Conservation (phyloP, 23 red algal genomes). For the Cyanidium caldarium region DNA sequence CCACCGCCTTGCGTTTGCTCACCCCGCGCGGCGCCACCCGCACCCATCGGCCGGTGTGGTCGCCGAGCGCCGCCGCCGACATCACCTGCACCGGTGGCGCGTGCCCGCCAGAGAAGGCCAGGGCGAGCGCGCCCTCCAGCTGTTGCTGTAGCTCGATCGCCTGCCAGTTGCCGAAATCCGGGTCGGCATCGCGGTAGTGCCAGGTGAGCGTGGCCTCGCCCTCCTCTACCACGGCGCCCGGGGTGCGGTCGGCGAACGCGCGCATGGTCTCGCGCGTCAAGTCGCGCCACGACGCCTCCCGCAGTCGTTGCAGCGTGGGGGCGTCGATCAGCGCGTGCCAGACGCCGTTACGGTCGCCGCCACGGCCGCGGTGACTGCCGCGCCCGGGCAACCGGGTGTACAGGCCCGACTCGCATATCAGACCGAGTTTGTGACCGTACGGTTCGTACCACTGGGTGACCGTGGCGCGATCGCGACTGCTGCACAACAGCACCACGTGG, state of each 20-base stretch:
- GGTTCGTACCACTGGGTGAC: slow-evolving; percentile 29
- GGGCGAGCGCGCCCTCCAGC: slow-evolving; percentile 38
- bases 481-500: slow-evolving; percentile 36
- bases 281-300: slow-evolving; percentile 21
- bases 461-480: slow-evolving; percentile 37
- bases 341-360: background rate
- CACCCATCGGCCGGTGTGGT: slow-evolving; percentile 26
- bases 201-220: slow-evolving; percentile 55
- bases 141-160: slow-evolving; percentile 59
- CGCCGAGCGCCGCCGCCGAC: slow-evolving; percentile 6
- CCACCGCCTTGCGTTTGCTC: slow-evolving; percentile 32
- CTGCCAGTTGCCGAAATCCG: slow-evolving; percentile 76
- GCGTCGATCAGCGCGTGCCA: background rate
- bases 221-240: slow-evolving; percentile 64
- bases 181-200: slow-evolving; percentile 71
- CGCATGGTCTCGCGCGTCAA: slow-evolving; percentile 30
- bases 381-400: background rate
- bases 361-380: background rate
- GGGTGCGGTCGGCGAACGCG: slow-evolving; percentile 63
- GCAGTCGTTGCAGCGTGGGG: background rate
- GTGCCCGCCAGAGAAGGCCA: slow-evolving; percentile 5
- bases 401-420: slow-evolving; percentile 54
- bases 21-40: slow-evolving; percentile 45
- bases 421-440: slow-evolving; percentile 28
- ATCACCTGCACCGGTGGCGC: slow-evolving; percentile 27